Conservation (phyloP, 352 stramenopile genomes). For the Phytophthora cactorum region DNA sequence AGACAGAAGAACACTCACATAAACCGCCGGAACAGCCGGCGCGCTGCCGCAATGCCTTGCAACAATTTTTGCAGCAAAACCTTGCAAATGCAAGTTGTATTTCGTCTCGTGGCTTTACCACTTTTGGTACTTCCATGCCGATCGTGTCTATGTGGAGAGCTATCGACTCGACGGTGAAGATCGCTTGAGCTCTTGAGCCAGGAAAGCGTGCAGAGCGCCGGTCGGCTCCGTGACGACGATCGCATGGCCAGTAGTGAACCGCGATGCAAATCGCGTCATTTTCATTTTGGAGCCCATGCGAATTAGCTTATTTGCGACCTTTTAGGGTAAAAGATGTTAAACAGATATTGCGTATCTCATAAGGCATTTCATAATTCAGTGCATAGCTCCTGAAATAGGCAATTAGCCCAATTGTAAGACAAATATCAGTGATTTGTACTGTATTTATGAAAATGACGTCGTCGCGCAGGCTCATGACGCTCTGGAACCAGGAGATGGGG, state of each 20-base stretch:
- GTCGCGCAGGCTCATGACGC: conserved; percentile 17
- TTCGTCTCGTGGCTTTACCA: not conserved
- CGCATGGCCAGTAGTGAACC: conserved; percentile 28
- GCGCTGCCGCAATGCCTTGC: not conserved
- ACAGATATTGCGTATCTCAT: conserved; percentile 21
- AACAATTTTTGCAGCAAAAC: conserved; percentile 1
- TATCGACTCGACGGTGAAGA: conserved; percentile 15
- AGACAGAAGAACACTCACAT: conserved; percentile 4
- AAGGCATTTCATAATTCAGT: not conserved
- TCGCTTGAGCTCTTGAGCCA: conserved; percentile 25
- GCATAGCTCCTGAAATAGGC: not conserved
- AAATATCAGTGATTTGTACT: not conserved
- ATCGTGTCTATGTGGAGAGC: not conserved
- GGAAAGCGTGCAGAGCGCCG: conserved; percentile 23
- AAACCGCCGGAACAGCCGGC: conserved; percentile 11
- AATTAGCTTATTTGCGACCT: conserved; percentile 10
- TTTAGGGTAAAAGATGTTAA: conserved; percentile 28
- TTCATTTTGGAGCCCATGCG: not conserved
- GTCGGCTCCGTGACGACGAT: conserved; percentile 7
- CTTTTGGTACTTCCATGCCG: not conserved
- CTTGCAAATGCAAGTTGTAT: conserved; percentile 12
- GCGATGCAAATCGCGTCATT: conserved; percentile 30
- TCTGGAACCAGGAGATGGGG: conserved; percentile 16
- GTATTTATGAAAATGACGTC: conserved; percentile 20
- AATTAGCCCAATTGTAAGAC: too few relatives aligned